phyloP scores from a whole-genome alignment of 768 basidiomycete species.

The Kwoniella sp. region DNA sequence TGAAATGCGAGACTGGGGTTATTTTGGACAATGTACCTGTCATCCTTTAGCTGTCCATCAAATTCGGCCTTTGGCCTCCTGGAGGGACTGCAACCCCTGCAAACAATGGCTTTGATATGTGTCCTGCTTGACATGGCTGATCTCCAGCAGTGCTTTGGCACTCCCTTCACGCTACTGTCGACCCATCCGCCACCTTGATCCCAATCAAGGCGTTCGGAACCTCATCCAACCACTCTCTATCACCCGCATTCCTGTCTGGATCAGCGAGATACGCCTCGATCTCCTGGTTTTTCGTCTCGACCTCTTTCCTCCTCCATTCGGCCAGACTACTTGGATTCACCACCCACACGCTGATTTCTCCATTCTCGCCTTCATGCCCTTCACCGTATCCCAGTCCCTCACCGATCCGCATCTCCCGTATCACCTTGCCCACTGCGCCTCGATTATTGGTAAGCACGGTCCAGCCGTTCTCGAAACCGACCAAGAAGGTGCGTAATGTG shows the following conservation, averaged over 20 bases:
- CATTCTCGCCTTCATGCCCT: background rate
- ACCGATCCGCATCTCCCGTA: conserved; percentile 59
- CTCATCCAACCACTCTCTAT: background rate
- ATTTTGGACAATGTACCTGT: no score
- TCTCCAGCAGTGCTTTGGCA: no score
- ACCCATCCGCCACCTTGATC: background rate
- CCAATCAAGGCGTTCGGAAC: background rate
- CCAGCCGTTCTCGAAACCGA: conserved; percentile 66
- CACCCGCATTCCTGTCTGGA: background rate
- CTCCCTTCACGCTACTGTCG: no score
- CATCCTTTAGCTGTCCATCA: no score
- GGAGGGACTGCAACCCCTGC: no score
- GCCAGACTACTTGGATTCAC: conserved; percentile 76
- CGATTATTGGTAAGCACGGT: conserved; percentile 85
- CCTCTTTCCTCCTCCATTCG: conserved; percentile 53
- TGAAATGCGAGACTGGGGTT: no score
- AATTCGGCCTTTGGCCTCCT: no score
- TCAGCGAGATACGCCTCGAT: conserved; percentile 1
- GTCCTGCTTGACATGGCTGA: no score
- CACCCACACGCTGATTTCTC: conserved; percentile 61
- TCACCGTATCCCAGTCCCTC: conserved; percentile 40
- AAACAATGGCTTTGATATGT: no score
- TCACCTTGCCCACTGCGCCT: conserved; percentile 68
- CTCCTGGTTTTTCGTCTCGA: conserved; percentile 23
- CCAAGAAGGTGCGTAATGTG: conserved; percentile 68